Conservation (phyloP, 2,329 filamentous ascomycete species). For the Pyrenochaeta sp. region DNA sequence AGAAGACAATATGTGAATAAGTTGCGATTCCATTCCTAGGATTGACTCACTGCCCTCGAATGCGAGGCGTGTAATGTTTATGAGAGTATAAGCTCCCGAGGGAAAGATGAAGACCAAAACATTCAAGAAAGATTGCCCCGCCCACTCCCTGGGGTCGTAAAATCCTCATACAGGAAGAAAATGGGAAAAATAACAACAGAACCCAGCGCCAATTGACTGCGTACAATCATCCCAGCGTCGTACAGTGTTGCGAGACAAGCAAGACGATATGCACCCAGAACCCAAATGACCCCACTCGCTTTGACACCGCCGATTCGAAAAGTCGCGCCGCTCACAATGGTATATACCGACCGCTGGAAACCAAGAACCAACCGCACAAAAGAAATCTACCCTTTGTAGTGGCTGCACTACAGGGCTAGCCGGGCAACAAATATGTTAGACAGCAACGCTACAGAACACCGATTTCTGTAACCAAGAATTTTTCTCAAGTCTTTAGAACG, state of each 20-base stretch:
- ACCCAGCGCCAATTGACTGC: constrained; percentile 40
- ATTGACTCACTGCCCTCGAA: constrained; percentile 46
- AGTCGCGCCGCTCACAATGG: constrained; percentile 48
- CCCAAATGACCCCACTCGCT: constrained; percentile 38
- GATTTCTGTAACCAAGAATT: constrained; percentile 43
- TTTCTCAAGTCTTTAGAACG: constrained; percentile 44
- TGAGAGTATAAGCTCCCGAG: constrained; percentile 30
- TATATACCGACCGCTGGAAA: constrained; percentile 50
- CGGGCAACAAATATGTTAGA: constrained; percentile 41
- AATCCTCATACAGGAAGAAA: constrained; percentile 47
- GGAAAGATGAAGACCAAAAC: constrained; percentile 33
- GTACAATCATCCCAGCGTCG: constrained; percentile 51
- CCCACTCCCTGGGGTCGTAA: constrained; percentile 23
- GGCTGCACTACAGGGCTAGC: constrained; percentile 26
- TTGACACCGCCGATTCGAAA: constrained; percentile 50
- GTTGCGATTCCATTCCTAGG: constrained; percentile 45
- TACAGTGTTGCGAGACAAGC: constrained; percentile 47
- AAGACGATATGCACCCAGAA: constrained; percentile 45
- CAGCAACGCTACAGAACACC: constrained; percentile 46
- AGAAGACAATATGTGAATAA: constrained; percentile 24
- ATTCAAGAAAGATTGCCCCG: constrained; percentile 42
- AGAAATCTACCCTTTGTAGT: constrained; percentile 50
- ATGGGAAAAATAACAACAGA: constrained; percentile 29
- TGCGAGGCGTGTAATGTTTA: constrained; percentile 44
- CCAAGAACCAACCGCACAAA: constrained; percentile 47